Evolutionary conservation across 352 stramenopile genomes (phyloP), one percentile per base, ranked within the genome.

Genomic region (Phytopythium vexans): DNA sequence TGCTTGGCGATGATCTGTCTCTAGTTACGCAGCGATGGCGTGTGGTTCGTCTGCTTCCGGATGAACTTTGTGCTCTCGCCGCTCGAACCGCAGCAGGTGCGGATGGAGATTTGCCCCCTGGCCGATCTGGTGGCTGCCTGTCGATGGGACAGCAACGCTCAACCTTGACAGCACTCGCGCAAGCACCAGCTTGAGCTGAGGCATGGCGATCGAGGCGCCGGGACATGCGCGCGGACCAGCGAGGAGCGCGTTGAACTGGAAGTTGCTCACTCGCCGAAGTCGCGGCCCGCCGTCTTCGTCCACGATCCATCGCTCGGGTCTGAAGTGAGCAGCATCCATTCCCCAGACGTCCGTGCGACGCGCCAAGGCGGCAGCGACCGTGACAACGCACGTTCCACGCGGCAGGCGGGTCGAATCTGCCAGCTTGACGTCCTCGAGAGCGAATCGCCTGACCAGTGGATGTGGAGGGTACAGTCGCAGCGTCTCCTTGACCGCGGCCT

Each of bases 161-260:
- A 27, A 2, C 21, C 21, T 27, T 27, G 21, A 27, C 41, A 78
- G 41, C 39, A 81, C 55, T 0, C 58, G 44, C 8, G 64, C 64
- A 21, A 84, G 12, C 12, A 73, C 55, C 8, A 69, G 68, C 48
- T 85, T 81, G 34, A 85, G 67, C 52, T 80, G 67, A 1, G 66
- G 47, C 43, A 82, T 15, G 6, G 68, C 70, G 7, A 84, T 58
- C 14, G 74, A 64, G 39, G 59, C 52, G 8, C 80, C 80, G 6
- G 86, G 56, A 54, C 80, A 90, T 12, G 64, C 63, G 16, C 72
- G 68, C 9, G 68, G 71, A 3, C 80, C 80, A 35, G 63, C 74
- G n/a, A 83, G 47, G 41, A 90, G 88, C 0, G 66, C 64, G n/a
- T 76, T 66, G 49, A 85, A 88, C 46, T 77, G 76, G 58, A 72